Conservation (phyloP, 164 flowering plant species). For the Santalum album region DNA sequence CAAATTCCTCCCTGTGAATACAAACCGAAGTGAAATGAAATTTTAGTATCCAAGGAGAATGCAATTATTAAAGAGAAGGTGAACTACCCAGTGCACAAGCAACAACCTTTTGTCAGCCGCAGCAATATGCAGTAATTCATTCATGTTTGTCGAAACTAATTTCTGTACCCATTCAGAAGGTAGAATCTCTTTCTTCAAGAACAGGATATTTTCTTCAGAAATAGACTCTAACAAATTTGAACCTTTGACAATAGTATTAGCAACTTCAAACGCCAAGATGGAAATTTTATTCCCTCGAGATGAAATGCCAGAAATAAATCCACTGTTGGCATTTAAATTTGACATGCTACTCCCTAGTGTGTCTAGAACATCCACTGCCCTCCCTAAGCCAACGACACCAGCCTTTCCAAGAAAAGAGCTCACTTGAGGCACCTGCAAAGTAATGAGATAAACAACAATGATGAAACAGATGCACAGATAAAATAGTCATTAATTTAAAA, state of each 20-base stretch:
- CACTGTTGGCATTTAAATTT: conserved; percentile 32
- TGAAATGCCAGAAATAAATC: conserved; percentile 34
- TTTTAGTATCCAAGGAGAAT: too few species aligned
- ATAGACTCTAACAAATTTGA: conserved; percentile 47
- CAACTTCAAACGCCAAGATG: conserved; percentile 66
- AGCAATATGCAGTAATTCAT: conserved; percentile 45
- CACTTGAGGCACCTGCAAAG: conserved; percentile 20
- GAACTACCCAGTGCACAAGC: conserved; percentile 1
- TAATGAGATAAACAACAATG: too few species aligned
- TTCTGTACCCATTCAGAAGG: conserved; percentile 40
- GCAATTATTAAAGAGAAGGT: neutral
- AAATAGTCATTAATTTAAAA: too few species aligned
- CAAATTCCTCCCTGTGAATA: conserved; percentile 57
- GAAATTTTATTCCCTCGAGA: conserved; percentile 42
- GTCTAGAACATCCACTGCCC: conserved; percentile 54
- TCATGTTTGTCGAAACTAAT: conserved; percentile 47
- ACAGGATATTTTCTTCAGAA: conserved; percentile 45
- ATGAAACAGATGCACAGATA: neutral
- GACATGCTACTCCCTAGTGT: conserved; percentile 61
- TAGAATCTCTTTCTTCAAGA: conserved; percentile 43
- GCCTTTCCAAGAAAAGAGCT: conserved; percentile 45
- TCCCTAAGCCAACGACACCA: conserved; percentile 40
- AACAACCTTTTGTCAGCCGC: conserved; percentile 61
- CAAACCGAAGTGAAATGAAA: too few species aligned
- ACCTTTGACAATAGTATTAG: conserved; percentile 57